phyloP scores from a whole-genome alignment of 331 rosid species.

The Cydonia oblonga region DNA sequence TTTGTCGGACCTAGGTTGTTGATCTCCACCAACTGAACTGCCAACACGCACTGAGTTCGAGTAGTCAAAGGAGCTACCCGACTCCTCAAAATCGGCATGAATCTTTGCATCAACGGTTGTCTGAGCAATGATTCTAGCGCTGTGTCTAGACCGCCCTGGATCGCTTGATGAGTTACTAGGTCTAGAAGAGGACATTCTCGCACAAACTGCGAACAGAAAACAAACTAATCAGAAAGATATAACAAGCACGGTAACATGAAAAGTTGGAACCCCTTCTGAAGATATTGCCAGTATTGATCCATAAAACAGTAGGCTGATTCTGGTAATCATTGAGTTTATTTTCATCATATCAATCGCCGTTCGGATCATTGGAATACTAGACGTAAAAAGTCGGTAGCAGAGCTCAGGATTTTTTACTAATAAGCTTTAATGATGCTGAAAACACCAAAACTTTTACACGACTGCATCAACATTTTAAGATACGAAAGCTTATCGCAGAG shows the following conservation, averaged over 20 bases:
- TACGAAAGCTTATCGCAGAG: too few relatives aligned
- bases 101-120: slow-evolving; percentile 90
- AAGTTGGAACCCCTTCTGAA: neutral
- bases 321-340: neutral
- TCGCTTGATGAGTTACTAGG: slow-evolving; percentile 69
- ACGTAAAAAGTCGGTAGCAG: neutral
- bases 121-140: slow-evolving; percentile 71
- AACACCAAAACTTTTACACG: neutral
- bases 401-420: neutral
- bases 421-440: neutral
- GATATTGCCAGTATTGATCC: neutral
- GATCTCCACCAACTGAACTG: slow-evolving; percentile 29
- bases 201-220: slow-evolving; percentile 25
- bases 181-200: slow-evolving; percentile 71
- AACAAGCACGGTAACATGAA: neutral
- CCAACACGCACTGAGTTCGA: slow-evolving; percentile 66
- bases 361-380: neutral
- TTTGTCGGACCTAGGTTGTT: slow-evolving; percentile 62
- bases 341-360: neutral
- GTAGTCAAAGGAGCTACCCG: slow-evolving; percentile 86
- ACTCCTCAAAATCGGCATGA: slow-evolving; percentile 84
- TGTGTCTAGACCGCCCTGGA: slow-evolving; percentile 74
- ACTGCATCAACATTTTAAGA: neutral
- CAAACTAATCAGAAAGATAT: neutral
- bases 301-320: neutral